Evolutionary conservation across 2,329 filamentous ascomycete genomes (phyloP).

Genomic region (Neopestalotiopsis rosae): DNA sequence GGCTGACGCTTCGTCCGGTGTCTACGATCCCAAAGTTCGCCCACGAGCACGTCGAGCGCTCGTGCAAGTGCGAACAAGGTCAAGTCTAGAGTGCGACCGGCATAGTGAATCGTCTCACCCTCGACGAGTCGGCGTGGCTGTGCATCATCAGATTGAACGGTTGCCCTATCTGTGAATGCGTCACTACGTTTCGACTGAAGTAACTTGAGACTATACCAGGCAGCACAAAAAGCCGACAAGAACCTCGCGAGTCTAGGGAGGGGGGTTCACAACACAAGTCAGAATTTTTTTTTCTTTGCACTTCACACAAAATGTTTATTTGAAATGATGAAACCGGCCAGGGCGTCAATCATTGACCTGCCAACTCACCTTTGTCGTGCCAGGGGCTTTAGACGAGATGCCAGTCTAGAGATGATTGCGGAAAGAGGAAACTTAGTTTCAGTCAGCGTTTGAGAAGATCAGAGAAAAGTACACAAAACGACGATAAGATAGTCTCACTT

Average conservation of each 20-base stretch:
- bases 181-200: slow-evolving; percentile 60
- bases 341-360: background rate
- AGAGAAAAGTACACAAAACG: background rate
- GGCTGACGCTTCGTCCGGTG: slow-evolving; percentile 46
- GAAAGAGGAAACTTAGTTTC: slow-evolving; percentile 12
- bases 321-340: slow-evolving; percentile 12
- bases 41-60: slow-evolving; percentile 73
- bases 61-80: slow-evolving; percentile 79
- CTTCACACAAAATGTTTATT: slow-evolving; percentile 3
- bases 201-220: slow-evolving; percentile 61
- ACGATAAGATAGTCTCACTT: slow-evolving; percentile 29
- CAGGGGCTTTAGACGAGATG: slow-evolving; percentile 19
- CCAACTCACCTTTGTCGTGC: slow-evolving; percentile 39
- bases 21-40: slow-evolving; percentile 66
- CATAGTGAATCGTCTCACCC: slow-evolving; percentile 40
- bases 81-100: slow-evolving; percentile 80
- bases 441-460: slow-evolving; percentile 14
- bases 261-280: background rate
- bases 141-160: slow-evolving; percentile 34
- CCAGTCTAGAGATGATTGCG: slow-evolving; percentile 12
- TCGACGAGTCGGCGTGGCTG: slow-evolving; percentile 19
- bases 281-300: background rate
- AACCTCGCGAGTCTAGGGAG: slow-evolving; percentile 57
- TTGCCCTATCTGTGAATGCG: slow-evolving; percentile 46
- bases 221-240: slow-evolving; percentile 62